phyloP scores from a whole-genome alignment of 73 alveolate species.

The Diophrys appendiculata region DNA sequence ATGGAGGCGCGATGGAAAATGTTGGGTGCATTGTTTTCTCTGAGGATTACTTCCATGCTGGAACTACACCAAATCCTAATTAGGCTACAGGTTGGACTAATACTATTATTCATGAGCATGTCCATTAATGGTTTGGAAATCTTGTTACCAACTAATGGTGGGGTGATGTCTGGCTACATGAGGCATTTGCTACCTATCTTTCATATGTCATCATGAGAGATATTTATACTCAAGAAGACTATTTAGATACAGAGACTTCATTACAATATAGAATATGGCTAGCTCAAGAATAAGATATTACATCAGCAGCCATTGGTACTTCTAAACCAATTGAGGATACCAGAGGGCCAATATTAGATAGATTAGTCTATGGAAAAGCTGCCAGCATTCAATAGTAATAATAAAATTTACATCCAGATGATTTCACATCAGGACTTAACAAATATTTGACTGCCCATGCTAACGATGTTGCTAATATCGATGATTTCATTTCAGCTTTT shows the following conservation, averaged over 20 bases:
- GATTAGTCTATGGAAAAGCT: background rate
- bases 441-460: background rate
- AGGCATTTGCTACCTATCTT: conserved; percentile 96
- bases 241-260: background rate
- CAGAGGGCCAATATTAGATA: background rate
- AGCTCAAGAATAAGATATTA: background rate
- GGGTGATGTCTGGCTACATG: conserved; percentile 98
- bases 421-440: background rate
- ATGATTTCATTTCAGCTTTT: background rate
- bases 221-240: background rate
- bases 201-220: conserved; percentile 44
- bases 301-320: background rate
- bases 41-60: conserved; percentile 30
- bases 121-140: conserved; percentile 99
- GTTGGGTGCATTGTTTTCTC: conserved; percentile 61
- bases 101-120: conserved; percentile 93
- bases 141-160: conserved; percentile 98
- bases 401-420: background rate
- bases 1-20: conserved; percentile 58
- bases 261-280: background rate
- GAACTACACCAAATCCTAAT: background rate
- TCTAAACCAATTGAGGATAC: background rate
- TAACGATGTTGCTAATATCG: background rate
- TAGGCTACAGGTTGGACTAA: conserved; percentile 58
- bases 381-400: background rate